Conservation (phyloP, 2,329 filamentous ascomycete species). For the Periconia sp. region DNA sequence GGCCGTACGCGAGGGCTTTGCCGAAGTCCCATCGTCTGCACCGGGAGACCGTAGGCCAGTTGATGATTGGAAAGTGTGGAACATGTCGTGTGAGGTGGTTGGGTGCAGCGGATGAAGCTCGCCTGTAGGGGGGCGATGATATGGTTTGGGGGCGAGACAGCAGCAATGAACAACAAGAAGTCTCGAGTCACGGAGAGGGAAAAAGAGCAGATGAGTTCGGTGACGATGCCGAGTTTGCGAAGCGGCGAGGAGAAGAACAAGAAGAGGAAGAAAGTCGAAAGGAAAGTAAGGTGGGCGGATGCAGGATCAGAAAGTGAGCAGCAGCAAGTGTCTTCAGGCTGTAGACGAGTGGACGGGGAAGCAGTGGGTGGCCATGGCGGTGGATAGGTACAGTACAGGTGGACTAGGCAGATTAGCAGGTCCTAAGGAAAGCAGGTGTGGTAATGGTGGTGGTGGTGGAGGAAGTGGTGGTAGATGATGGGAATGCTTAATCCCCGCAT, state of each 20-base stretch:
- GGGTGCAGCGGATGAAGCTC: not conserved
- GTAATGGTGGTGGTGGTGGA: slow-evolving; percentile 21
- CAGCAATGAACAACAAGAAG: not conserved
- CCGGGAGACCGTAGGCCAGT: slow-evolving; percentile 33
- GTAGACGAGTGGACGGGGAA: slow-evolving; percentile 15
- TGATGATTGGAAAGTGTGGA: slow-evolving; percentile 49
- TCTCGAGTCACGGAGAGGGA: not conserved
- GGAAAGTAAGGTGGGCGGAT: not conserved
- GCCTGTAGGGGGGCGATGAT: not conserved
- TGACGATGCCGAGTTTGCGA: too few relatives aligned
- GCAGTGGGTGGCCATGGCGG: slow-evolving; percentile 12
- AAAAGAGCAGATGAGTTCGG: not conserved
- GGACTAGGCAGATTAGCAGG: not conserved
- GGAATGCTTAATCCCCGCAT: slow-evolving; percentile 32
- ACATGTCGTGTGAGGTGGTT: slow-evolving; percentile 35
- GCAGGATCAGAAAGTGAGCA: not conserved
- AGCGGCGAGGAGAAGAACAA: not conserved
- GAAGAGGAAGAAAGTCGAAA: not conserved
- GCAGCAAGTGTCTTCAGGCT: slow-evolving; percentile 9
- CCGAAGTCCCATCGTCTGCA: slow-evolving; percentile 32
- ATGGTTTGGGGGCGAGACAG: not conserved
- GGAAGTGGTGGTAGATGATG: not conserved
- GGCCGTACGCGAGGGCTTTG: slow-evolving; percentile 39
- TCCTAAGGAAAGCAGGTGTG: slow-evolving; percentile 9
- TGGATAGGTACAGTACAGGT: not conserved